Conservation (phyloP, 2,329 filamentous ascomycete species). For the Sclerotinia spermophila region DNA sequence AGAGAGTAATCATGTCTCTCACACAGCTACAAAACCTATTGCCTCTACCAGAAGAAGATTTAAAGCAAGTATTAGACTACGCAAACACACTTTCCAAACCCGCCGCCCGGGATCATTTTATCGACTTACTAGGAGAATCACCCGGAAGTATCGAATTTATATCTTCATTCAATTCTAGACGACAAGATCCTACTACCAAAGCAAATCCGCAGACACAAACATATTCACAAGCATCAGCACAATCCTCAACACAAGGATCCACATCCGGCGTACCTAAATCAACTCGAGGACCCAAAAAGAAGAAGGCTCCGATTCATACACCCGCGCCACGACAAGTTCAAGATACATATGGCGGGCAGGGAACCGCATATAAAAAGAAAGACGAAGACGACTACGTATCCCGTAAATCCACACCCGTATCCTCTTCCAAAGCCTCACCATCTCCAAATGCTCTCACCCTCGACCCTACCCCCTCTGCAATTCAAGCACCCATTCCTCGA, state of each 20-base stretch:
- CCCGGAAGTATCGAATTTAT: slow-evolving; percentile 71
- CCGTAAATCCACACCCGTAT: slow-evolving; percentile 41
- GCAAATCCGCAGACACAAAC: slow-evolving; percentile 16
- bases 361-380: slow-evolving; percentile 72
- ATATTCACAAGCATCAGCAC: slow-evolving; percentile 11
- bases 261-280: slow-evolving; percentile 45
- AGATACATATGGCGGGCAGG: slow-evolving; percentile 55
- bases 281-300: slow-evolving; percentile 52
- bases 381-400: slow-evolving; percentile 68
- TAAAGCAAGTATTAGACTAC: slow-evolving; percentile 82
- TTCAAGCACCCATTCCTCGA: slow-evolving; percentile 43
- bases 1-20: slow-evolving; percentile 40
- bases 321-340: slow-evolving; percentile 61
- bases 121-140: slow-evolving; percentile 82
- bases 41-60: slow-evolving; percentile 77
- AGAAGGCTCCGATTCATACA: slow-evolving; percentile 59
- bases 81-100: slow-evolving; percentile 70
- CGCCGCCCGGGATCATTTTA: slow-evolving; percentile 79
- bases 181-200: slow-evolving; percentile 43
- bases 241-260: slow-evolving; percentile 11
- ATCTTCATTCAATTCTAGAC: slow-evolving; percentile 67
- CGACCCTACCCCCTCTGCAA: slow-evolving; percentile 50
- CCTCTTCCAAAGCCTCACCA: slow-evolving; percentile 36
- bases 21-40: slow-evolving; percentile 75
- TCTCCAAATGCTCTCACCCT: slow-evolving; percentile 38